Evolutionary conservation across 768 basidiomycete genomes (phyloP).

Genomic region (Dendrothele bispora): DNA sequence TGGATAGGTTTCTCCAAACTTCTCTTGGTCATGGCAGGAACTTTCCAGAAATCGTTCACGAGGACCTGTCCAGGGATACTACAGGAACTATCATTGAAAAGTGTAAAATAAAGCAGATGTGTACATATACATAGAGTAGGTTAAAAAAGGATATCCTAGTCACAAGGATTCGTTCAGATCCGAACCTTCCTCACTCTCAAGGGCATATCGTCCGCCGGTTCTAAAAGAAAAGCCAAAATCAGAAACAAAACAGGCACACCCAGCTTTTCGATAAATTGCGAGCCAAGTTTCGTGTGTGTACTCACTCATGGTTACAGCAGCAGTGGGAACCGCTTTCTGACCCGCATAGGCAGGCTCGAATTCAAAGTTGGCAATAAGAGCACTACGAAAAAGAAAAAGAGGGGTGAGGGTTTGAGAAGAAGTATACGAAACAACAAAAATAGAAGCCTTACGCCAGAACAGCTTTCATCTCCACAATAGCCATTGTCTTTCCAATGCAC

Average conservation of each 20-base stretch:
- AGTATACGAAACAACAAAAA: not conserved
- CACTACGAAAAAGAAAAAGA: slow-evolving; percentile 16
- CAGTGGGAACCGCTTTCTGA: slow-evolving; percentile 19
- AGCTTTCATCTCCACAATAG: slow-evolving; percentile 27
- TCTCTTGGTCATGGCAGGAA: too few species aligned
- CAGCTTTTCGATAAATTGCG: too few species aligned
- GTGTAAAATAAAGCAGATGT: too few species aligned
- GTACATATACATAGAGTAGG: too few species aligned
- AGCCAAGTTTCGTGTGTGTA: not conserved
- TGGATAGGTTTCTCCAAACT: too few species aligned
- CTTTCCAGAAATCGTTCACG: too few species aligned
- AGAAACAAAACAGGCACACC: not conserved
- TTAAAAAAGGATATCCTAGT: too few species aligned
- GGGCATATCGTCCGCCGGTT: slow-evolving; percentile 5
- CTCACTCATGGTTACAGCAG: slow-evolving; percentile 27
- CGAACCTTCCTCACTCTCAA: not conserved
- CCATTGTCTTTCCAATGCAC: slow-evolving; percentile 28
- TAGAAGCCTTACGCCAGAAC: slow-evolving; percentile 23
- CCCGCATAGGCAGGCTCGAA: slow-evolving; percentile 20
- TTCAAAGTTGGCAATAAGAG: slow-evolving; percentile 18
- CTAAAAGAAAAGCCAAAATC: not conserved
- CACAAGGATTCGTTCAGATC: too few species aligned
- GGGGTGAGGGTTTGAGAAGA: not conserved
- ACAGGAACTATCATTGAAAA: too few species aligned
- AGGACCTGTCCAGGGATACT: too few species aligned